Conservation (phyloP, 148 eudicot genomes). For the Oxyria digyna region DNA sequence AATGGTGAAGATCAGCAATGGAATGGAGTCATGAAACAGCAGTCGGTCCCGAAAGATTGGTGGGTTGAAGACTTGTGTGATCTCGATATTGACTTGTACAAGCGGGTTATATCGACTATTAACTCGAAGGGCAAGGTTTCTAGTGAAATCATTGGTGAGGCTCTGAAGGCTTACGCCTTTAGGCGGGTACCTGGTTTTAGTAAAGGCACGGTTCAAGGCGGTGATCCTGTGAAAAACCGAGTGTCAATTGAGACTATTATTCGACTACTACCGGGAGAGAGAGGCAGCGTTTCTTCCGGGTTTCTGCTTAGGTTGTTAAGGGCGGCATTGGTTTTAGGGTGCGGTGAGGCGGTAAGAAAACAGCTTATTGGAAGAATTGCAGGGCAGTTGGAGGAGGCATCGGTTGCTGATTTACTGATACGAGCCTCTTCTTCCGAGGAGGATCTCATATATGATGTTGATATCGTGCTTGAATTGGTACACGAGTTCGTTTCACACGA, state of each 20-base stretch:
- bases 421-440: constrained; percentile 47
- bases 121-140: constrained; percentile 46
- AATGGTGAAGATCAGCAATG: constrained; percentile 38
- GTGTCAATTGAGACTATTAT: constrained; percentile 45
- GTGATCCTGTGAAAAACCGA: constrained; percentile 41
- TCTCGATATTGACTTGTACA: constrained; percentile 61
- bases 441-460: constrained; percentile 40
- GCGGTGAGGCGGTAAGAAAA: constrained; percentile 43
- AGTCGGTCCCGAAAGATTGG: constrained; percentile 73
- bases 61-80: constrained; percentile 92
- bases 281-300: constrained; percentile 46
- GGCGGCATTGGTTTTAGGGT: constrained; percentile 39
- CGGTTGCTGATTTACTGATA: constrained; percentile 54
- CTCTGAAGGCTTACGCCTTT: constrained; percentile 49
- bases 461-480: constrained; percentile 44
- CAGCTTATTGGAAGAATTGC: constrained; percentile 50
- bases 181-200: constrained; percentile 53
- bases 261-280: constrained; percentile 47
- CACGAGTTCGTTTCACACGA: constrained; percentile 54
- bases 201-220: constrained; percentile 43
- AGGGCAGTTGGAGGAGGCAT: constrained; percentile 67
- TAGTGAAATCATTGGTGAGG: constrained; percentile 57
- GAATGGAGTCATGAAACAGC: constrained; percentile 61
- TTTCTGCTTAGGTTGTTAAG: constrained; percentile 58
- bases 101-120: constrained; percentile 49